Evolutionary conservation across 1,284 basidiomycete genomes (phyloP).

Genomic region (Pseudozyma pruni): DNA sequence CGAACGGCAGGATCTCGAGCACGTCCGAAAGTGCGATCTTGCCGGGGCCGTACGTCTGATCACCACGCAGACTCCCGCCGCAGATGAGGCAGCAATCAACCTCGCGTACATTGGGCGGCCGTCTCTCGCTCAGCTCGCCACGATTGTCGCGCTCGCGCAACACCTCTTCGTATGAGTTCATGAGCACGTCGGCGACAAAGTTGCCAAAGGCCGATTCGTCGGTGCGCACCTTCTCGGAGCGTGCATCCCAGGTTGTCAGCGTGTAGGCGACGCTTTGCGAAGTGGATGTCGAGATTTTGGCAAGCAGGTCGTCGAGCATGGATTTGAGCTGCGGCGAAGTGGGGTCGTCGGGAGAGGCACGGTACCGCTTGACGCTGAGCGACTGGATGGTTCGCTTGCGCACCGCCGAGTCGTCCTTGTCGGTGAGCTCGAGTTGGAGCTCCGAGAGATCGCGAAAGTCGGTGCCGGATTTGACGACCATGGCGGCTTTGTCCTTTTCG

Average conservation of each 20-base stretch:
- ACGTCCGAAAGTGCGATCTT: conserved; percentile 83
- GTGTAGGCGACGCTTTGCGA: conserved; percentile 76
- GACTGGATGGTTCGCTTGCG: conserved; percentile 76
- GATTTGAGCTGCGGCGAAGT: conserved; percentile 74
- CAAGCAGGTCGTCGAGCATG: conserved; percentile 77
- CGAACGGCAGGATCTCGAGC: conserved; percentile 87
- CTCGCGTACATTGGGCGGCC: conserved; percentile 29
- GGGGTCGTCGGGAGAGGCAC: conserved; percentile 74
- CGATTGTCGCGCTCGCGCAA: conserved; percentile 72
- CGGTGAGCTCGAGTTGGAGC: conserved; percentile 75
- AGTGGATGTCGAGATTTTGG: conserved; percentile 78
- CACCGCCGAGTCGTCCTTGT: conserved; percentile 74
- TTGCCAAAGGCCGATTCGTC: conserved; percentile 82
- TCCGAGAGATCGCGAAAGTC: conserved; percentile 90
- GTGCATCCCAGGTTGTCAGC: conserved; percentile 78
- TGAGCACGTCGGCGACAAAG: conserved; percentile 86
- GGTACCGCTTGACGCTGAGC: conserved; percentile 77
- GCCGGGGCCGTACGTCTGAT: conserved; percentile 81
- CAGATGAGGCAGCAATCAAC: conserved; percentile 57
- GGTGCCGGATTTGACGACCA: conserved; percentile 83
- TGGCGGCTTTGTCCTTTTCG: conserved; percentile 74
- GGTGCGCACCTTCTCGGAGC: conserved; percentile 79
- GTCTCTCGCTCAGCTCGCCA: conserved; percentile 60
- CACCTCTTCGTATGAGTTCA: conserved; percentile 86
- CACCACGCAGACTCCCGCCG: conserved; percentile 82